Evolutionary conservation across 2,329 filamentous ascomycete genomes (phyloP).

Genomic region (Epichloe baconii): DNA sequence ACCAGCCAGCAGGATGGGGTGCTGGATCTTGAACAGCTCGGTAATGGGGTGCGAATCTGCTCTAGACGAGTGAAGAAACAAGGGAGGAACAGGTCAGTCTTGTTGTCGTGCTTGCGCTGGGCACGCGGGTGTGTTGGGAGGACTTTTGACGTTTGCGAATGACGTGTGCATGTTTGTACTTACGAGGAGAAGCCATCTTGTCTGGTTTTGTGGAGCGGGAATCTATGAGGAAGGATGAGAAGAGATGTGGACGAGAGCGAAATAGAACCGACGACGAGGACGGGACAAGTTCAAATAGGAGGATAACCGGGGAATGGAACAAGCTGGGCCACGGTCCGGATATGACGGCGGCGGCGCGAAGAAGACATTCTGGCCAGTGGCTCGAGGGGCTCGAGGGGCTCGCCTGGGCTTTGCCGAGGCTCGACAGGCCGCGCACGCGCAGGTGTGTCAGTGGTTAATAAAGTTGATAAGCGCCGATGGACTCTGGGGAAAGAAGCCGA

Average conservation of each 20-base stretch:
- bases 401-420: constrained; percentile 4
- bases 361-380: not conserved
- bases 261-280: not conserved
- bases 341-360: not conserved
- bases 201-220: not conserved
- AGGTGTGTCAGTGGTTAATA: no score
- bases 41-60: constrained; percentile 76
- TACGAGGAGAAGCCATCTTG: constrained; percentile 10
- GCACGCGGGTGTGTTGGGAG: not conserved
- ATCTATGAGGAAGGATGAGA: not conserved
- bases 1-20: constrained; percentile 87
- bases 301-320: not conserved
- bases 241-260: not conserved
- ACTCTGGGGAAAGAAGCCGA: constrained; percentile 3
- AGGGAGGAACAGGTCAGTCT: not conserved
- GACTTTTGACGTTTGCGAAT: not conserved
- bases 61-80: constrained; percentile 12
- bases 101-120: no score
- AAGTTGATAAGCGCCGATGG: not conserved
- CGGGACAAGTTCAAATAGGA: not conserved
- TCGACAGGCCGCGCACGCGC: not conserved
- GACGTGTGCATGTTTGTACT: constrained; percentile 3
- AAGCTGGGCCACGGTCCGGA: no score
- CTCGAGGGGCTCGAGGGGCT: not conserved
- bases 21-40: constrained; percentile 95